Conservation (phyloP, 768 basidiomycete species). For the Vararia minispora region DNA sequence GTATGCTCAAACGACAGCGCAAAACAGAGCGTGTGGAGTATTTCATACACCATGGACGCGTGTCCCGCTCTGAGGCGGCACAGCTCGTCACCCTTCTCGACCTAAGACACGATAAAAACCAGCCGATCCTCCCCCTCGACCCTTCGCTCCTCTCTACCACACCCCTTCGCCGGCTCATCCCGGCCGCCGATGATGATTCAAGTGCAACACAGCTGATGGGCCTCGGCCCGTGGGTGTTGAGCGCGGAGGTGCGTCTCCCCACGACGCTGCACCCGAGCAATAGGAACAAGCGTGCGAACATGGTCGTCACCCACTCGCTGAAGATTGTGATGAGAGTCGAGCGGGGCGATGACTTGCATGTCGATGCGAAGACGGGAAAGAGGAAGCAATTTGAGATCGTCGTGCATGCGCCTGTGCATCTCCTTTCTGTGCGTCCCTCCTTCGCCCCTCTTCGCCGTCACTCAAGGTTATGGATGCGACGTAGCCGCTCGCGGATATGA, state of each 20-base stretch:
- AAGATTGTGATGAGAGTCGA: constrained; percentile 80
- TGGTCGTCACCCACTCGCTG: constrained; percentile 63
- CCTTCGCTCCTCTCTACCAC: constrained; percentile 51
- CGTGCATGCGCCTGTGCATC: constrained; percentile 74
- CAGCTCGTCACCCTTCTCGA: constrained; percentile 49
- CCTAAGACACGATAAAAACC: constrained; percentile 44
- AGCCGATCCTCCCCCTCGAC: constrained; percentile 68
- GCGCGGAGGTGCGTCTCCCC: constrained; percentile 59
- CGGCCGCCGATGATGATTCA: constrained; percentile 38
- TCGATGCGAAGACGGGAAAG: constrained; percentile 58
- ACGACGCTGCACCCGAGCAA: constrained; percentile 67
- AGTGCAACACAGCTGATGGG: constrained; percentile 59
- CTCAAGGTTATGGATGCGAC: background rate
- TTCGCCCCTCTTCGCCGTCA: background rate
- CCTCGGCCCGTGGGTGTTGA: constrained; percentile 82
- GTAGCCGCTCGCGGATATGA: constrained; percentile 7
- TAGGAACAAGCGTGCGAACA: constrained; percentile 64
- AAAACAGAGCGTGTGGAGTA: constrained; percentile 71
- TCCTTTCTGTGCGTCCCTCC: constrained; percentile 61
- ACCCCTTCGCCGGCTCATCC: constrained; percentile 45
- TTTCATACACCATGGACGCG: constrained; percentile 53
- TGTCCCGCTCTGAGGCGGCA: constrained; percentile 59
- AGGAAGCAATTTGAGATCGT: constrained; percentile 82
- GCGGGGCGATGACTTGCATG: constrained; percentile 55
- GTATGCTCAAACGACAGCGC: background rate